Evolutionary conservation across 1,284 basidiomycete species (phyloP), one percentile per base, ranked within the genome.

Genomic region (Cryptococcus maquisensis): DNA sequence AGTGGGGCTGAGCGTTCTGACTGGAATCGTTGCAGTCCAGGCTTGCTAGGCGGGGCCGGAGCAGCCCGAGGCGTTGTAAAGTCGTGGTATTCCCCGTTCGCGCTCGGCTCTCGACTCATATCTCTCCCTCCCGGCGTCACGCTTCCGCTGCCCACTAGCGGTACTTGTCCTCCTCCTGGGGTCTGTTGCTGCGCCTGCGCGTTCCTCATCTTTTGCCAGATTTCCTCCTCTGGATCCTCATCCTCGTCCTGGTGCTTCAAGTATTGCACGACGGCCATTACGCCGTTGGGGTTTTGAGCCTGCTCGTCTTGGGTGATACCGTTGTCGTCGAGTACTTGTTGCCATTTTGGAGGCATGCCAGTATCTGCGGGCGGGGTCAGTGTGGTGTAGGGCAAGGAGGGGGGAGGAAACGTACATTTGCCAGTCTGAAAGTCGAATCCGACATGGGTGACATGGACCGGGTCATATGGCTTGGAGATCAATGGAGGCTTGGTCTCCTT

Each of bases 341-440:
- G 96, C 96, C 96, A 99, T 78, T 98, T 95, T 73, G 94, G 94
- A 1, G 96, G 96, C 53, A 99, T 81, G 4, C 96, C 96, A 9
- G 90, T 94, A 78, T 93, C 75, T 77, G 51, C 10, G 23, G 3
- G 8, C 18, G 16, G 18, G 5, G 23, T 39, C 9, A 46, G 49
- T 5, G 40, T 20, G 18, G 3, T 9, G 18, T n/a, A 18, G 28
- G 28, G 10, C 1, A 32, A 10, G 5, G 10, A 54, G 49, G 24
- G 9, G 12, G 10, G 10, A 3, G 18, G 12, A 21, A 18, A 69
- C 74, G 66, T 54, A 77, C 76, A 99, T 78, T 98, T 94, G 55
- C 96, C 96, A 0, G 95, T 98, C 57, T 91, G 94, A 35, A 91
- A 92, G 78, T 98, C 97, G 83, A 98, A 98, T 59, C 95, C 96